Evolutionary conservation across 148 eudicot genomes (phyloP).

Genomic region (Selenicereus undatus): DNA sequence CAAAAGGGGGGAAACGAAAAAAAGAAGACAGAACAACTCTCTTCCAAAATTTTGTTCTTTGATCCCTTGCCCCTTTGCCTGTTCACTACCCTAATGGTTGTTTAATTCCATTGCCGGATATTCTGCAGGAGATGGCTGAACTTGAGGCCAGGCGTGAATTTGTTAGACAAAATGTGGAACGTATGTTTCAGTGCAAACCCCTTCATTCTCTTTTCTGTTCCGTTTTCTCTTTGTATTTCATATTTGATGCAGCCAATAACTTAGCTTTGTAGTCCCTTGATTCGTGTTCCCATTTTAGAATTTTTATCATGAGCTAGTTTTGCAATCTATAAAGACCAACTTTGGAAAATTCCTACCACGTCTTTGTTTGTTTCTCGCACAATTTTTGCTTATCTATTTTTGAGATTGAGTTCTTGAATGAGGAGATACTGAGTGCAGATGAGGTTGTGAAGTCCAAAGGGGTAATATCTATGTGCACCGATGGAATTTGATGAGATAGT

Average conservation of each 20-base stretch:
- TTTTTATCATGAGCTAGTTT: neutral
- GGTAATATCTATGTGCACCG: neutral
- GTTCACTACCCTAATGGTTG: constrained; percentile 4
- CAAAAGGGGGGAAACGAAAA: neutral
- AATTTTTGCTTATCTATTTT: neutral
- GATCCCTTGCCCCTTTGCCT: neutral
- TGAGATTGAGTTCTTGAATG: neutral
- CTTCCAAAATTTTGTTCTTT: neutral
- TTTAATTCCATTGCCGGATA: constrained; percentile 20
- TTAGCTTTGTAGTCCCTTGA: neutral
- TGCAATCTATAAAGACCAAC: neutral
- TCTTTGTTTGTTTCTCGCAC: neutral
- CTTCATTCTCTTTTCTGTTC: constrained; percentile 4
- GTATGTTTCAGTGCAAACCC: constrained; percentile 45
- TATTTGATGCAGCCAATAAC: neutral
- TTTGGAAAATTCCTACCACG: neutral
- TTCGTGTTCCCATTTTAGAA: neutral
- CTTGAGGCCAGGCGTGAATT: constrained; percentile 83
- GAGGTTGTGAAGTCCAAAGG: neutral
- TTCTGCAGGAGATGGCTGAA: constrained; percentile 78
- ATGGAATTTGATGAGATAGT: neutral
- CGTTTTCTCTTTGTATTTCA: neutral
- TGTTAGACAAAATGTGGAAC: constrained; percentile 73
- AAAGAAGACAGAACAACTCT: neutral
- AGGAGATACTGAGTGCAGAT: neutral